These are phyloP conservation scores for barley (Hordeum vulgare) DNA, from an alignment of 176 grass and related monocot genomes.

Conservation along the genomic window MorexV3_pseudomolecules_assembly NC_058519.1:584301997-584302496, in stretches of 20 bases:
- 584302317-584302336: too few relatives aligned
- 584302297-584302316: too few relatives aligned
- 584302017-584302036: constrained; percentile 34
- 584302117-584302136: constrained; percentile 41
- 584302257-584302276: too few relatives aligned
- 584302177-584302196: not conserved
- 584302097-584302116: constrained; percentile 67
- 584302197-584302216: not conserved
- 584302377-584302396: constrained; percentile 40
- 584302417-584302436: not conserved
- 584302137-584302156: constrained; percentile 1
- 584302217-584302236: not conserved
- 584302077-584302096: constrained; percentile 66
- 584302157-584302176: not conserved
- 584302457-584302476: constrained; percentile 86
- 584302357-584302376: not conserved
- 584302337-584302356: not conserved
- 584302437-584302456: constrained; percentile 41
- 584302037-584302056: constrained; percentile 47
- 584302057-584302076: constrained; percentile 35
- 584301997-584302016: constrained; percentile 62
- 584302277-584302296: too few relatives aligned
- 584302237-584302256: not conserved
- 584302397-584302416: constrained; percentile 26
- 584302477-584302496: constrained; percentile 76